Conservation (phyloP, 2,329 filamentous ascomycete genomes). For the Cercospora sp. region DNA sequence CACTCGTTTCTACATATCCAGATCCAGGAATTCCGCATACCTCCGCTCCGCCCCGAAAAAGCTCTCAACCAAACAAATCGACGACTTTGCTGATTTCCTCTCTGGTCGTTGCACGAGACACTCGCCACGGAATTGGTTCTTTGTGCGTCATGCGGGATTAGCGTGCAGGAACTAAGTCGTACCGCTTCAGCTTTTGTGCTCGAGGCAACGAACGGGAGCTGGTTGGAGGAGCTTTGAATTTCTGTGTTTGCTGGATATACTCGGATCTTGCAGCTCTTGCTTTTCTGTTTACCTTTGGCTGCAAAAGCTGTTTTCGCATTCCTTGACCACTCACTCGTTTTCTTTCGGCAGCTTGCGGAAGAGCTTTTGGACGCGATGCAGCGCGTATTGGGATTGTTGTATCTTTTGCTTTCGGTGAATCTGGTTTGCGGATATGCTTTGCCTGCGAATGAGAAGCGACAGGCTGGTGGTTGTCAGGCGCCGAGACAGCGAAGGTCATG, state of each 20-base stretch:
- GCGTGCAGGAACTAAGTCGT: slow-evolving; percentile 1
- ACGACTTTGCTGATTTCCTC: background rate
- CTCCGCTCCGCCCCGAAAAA: background rate
- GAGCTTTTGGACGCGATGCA: background rate
- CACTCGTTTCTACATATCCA: background rate
- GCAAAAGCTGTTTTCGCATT: background rate
- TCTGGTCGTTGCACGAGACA: slow-evolving; percentile 1
- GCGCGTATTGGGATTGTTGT: background rate
- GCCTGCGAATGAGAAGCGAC: slow-evolving; percentile 6
- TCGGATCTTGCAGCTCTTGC: background rate
- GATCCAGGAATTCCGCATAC: background rate
- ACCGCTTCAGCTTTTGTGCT: background rate
- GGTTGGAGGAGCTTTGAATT: background rate
- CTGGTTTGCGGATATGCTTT: slow-evolving; percentile 4
- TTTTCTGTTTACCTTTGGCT: background rate
- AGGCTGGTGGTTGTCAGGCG: slow-evolving; percentile 12
- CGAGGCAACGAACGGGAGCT: background rate
- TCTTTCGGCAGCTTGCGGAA: background rate
- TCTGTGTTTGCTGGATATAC: background rate
- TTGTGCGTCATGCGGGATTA: background rate
- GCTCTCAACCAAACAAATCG: background rate
- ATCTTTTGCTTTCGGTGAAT: background rate
- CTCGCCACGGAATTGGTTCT: background rate
- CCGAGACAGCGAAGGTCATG: slow-evolving; percentile 20
- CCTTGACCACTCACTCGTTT: background rate